Conservation (phyloP, 1,284 basidiomycete species). For the Cutaneotrichosporon curvatum region DNA sequence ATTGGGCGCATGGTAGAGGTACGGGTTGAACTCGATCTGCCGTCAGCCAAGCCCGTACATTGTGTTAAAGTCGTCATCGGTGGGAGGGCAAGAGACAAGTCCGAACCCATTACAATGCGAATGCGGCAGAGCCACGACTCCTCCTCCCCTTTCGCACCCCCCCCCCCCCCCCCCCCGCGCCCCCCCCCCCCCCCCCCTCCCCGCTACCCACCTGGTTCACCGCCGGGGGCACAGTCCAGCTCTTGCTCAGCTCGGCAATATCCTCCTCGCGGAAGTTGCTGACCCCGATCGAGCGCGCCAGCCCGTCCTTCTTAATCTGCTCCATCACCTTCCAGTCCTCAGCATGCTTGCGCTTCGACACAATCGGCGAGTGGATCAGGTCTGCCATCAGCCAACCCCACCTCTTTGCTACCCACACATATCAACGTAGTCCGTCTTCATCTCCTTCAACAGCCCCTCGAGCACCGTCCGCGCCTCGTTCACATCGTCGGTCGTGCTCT, state of each 20-base stretch:
- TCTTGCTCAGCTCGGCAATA: constrained; percentile 45
- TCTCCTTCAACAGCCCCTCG: constrained; percentile 33
- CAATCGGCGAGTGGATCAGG: constrained; percentile 61
- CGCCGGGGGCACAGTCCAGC: constrained; percentile 55
- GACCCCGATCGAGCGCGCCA: constrained; percentile 73
- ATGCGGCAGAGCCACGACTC: no score
- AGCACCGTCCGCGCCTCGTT: constrained; percentile 34
- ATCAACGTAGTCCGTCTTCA: constrained; percentile 64
- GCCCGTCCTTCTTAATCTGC: constrained; percentile 57
- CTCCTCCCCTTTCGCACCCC: no score
- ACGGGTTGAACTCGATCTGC: constrained; percentile 74
- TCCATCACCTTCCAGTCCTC: constrained; percentile 64
- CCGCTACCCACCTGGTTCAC: constrained; percentile 61
- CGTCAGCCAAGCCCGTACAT: constrained; percentile 56
- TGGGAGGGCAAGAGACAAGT: no score
- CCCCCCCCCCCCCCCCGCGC: background rate
- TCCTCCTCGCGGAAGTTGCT: constrained; percentile 69
- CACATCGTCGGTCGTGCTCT: constrained; percentile 6
- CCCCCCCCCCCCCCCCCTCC: background rate
- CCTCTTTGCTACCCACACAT: constrained; percentile 25
- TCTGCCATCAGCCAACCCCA: constrained; percentile 43
- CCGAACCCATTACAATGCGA: no score
- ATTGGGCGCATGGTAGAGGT: constrained; percentile 57
- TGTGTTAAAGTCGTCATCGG: no score
- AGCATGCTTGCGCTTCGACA: constrained; percentile 14